A percentile compares a stretch with the other conserved stretches of the same genome.
Conservation (phyloP, 176 grass and related monocot genomes). For the sorghum (Sorghum bicolor) region DNA sequence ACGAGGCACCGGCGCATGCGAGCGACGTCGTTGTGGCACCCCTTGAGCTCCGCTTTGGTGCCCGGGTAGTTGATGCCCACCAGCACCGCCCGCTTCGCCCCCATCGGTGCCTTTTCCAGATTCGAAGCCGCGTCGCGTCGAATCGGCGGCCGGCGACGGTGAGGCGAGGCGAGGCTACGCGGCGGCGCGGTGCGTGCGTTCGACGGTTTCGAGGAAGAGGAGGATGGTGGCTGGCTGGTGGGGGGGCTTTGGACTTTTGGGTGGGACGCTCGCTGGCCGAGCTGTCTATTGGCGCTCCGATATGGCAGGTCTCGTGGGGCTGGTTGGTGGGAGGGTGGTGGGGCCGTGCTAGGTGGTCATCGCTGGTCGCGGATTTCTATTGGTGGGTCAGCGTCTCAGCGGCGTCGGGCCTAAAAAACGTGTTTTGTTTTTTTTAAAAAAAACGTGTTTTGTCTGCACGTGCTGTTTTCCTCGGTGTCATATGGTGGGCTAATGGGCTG, state of each 20-base stretch:
- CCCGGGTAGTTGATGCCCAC: slow-evolving; percentile 87
- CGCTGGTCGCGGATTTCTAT: background rate
- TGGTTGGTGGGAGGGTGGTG: background rate
- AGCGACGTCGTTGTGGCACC: slow-evolving; percentile 79
- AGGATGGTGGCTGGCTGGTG: background rate
- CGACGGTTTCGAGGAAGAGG: slow-evolving; percentile 13
- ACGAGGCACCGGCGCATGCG: slow-evolving; percentile 65
- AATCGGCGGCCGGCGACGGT: background rate
- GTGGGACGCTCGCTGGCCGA: background rate
- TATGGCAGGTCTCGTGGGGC: background rate
- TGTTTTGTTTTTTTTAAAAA: background rate
- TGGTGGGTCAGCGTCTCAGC: slow-evolving; percentile 1
- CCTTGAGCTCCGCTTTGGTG: slow-evolving; percentile 67
- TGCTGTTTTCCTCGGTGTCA: background rate
- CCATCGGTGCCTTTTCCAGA: slow-evolving; percentile 44
- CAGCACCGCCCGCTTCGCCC: slow-evolving; percentile 55
- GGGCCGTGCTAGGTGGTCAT: background rate
- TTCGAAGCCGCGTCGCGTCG: slow-evolving; percentile 19
- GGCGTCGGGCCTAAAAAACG: background rate
- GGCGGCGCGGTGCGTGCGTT: background rate
- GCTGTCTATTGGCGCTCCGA: slow-evolving; percentile 33
- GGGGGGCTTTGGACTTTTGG: background rate
- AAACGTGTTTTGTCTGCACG: background rate
- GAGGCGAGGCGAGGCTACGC: background rate
- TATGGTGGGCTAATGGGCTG: background rate